Conservation (phyloP, 2,329 filamentous ascomycete genomes). For the Orbilia ellipsospora region DNA sequence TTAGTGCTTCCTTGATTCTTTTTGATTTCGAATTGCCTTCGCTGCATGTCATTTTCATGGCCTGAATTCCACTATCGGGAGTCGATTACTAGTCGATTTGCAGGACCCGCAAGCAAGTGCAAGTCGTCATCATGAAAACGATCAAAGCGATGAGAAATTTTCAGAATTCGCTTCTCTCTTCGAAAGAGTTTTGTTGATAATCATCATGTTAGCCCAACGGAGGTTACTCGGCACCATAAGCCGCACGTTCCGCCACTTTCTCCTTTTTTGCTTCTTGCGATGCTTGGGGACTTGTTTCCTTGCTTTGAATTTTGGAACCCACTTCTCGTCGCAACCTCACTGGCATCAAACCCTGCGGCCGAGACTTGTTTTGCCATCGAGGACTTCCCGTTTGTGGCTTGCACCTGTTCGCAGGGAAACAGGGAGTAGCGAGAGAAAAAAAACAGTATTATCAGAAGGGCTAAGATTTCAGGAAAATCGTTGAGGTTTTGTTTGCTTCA, state of each 20-base stretch:
- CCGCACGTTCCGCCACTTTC: slow-evolving; percentile 55
- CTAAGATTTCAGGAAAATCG: not conserved
- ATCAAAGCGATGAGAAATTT: not conserved
- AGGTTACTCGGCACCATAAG: slow-evolving; percentile 51
- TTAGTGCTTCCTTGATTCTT: slow-evolving; percentile 24
- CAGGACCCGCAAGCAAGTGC: slow-evolving; percentile 7
- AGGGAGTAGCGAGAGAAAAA: slow-evolving; percentile 26
- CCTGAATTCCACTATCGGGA: slow-evolving; percentile 32
- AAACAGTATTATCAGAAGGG: slow-evolving; percentile 17
- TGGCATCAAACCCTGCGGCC: slow-evolving; percentile 40
- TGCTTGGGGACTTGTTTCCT: slow-evolving; percentile 22
- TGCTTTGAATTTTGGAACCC: slow-evolving; percentile 50
- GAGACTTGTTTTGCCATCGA: slow-evolving; percentile 56
- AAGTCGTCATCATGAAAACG: slow-evolving; percentile 34
- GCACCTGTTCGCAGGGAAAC: slow-evolving; percentile 53
- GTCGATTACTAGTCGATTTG: slow-evolving; percentile 21
- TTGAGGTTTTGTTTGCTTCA: not conserved
- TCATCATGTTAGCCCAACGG: slow-evolving; percentile 18
- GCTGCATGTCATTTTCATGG: slow-evolving; percentile 43
- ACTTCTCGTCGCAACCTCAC: slow-evolving; percentile 54
- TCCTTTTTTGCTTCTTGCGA: slow-evolving; percentile 6
- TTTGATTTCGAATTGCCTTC: slow-evolving; percentile 15
- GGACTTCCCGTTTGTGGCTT: slow-evolving; percentile 56
- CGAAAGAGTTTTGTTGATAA: slow-evolving; percentile 24
- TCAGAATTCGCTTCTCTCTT: slow-evolving; percentile 10